Conservation (phyloP, 768 basidiomycete genomes). For the Dictyophora rubrovolvata region DNA sequence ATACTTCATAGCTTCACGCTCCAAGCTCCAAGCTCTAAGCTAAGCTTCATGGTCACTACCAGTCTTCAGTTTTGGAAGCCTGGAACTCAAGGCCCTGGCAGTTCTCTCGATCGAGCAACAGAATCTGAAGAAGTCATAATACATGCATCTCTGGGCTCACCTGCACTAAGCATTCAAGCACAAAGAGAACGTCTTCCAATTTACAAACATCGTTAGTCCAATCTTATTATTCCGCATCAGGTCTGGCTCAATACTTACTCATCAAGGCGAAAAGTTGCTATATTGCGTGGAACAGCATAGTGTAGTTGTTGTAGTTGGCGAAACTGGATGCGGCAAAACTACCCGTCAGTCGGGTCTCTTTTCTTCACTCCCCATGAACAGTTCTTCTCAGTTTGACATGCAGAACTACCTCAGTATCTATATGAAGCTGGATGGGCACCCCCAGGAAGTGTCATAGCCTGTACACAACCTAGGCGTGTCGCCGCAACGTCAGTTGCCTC, state of each 20-base stretch:
- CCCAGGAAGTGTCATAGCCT: slow-evolving; percentile 76
- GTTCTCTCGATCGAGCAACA: slow-evolving; percentile 73
- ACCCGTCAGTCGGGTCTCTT: slow-evolving; percentile 56
- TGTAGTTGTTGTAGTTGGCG: slow-evolving; percentile 82
- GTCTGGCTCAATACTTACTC: background rate
- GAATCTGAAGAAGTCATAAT: slow-evolving; percentile 67
- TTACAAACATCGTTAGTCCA: slow-evolving; percentile 66
- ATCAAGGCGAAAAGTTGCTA: slow-evolving; percentile 63
- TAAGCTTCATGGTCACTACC: background rate
- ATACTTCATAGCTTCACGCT: no score
- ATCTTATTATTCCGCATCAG: slow-evolving; percentile 4
- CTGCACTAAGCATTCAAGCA: slow-evolving; percentile 52
- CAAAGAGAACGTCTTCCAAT: slow-evolving; percentile 84
- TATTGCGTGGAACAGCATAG: slow-evolving; percentile 78
- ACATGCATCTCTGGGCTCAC: slow-evolving; percentile 47
- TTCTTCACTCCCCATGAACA: slow-evolving; percentile 1
- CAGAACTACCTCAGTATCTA: slow-evolving; percentile 93
- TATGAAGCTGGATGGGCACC: slow-evolving; percentile 88
- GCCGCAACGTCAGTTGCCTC: slow-evolving; percentile 91
- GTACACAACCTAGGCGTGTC: slow-evolving; percentile 87
- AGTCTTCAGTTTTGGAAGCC: slow-evolving; percentile 80
- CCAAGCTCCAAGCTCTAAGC: no score
- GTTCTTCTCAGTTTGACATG: slow-evolving; percentile 12
- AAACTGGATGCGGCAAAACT: slow-evolving; percentile 96
- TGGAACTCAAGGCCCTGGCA: slow-evolving; percentile 75